A percentile compares a stretch with the other conserved stretches of the same genome.
These are phyloP conservation scores for Neurospora sp. DNA, from an alignment of 495 filamentous ascomycete genomes.

Conservation along the genomic window DNA sequence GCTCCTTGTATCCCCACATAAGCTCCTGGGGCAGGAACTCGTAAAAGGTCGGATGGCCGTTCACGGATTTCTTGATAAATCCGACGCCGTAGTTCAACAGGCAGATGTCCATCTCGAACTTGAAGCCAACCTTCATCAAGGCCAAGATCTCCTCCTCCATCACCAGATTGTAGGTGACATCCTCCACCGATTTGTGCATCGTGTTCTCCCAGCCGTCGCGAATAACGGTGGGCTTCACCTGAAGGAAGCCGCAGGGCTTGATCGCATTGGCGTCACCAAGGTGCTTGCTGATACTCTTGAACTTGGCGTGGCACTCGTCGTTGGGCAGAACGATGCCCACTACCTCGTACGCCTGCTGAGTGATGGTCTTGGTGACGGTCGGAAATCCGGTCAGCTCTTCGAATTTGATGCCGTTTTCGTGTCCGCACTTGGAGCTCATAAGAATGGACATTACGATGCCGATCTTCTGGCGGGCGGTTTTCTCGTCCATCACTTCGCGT, in stretches of 20 bases:
- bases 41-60: constrained; percentile 47
- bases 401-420: neutral
- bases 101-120: constrained; percentile 54
- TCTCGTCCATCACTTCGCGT: constrained; percentile 4
- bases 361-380: constrained; percentile 1
- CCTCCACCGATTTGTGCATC: constrained; percentile 6
- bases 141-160: constrained; percentile 41
- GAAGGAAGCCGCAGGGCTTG: constrained; percentile 26
- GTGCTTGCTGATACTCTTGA: constrained; percentile 12
- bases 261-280: constrained; percentile 4
- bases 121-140: constrained; percentile 63
- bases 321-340: constrained; percentile 16
- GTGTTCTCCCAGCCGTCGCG: constrained; percentile 27
- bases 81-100: constrained; percentile 49
- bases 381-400: neutral
- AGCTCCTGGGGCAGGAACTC: constrained; percentile 60
- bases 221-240: constrained; percentile 24
- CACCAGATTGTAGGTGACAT: constrained; percentile 10
- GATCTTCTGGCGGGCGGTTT: neutral
- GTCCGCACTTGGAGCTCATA: neutral
- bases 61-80: constrained; percentile 49
- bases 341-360: constrained; percentile 27
- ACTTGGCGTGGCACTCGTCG: constrained; percentile 7
- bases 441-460: constrained; percentile 10
- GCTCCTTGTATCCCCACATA: constrained; percentile 55